Conservation (phyloP, 2,329 filamentous ascomycete species). For the Rhynchosporium graminicola region DNA sequence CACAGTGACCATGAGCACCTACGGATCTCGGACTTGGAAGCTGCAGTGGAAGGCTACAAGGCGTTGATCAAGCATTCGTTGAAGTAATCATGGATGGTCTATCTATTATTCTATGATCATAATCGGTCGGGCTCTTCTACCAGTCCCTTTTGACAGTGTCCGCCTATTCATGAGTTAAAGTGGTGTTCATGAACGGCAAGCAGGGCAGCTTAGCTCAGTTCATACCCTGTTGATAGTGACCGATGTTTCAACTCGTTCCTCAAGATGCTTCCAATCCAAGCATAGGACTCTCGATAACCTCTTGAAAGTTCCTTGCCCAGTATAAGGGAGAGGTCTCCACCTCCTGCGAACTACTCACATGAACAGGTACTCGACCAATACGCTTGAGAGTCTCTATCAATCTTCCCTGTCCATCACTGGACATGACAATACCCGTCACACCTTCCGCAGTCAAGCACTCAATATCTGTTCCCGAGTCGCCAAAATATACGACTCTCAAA, state of each 20-base stretch:
- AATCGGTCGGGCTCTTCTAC: neutral
- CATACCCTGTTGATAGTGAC: neutral
- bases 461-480: constrained; percentile 39
- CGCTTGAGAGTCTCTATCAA: constrained; percentile 29
- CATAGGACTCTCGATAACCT: constrained; percentile 29
- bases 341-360: constrained; percentile 24
- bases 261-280: constrained; percentile 3
- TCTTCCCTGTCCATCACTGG: constrained; percentile 25
- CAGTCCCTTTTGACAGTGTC: too few relatives aligned
- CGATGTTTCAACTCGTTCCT: neutral
- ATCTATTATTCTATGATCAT: neutral
- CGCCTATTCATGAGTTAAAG: too few relatives aligned
- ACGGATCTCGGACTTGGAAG: constrained; percentile 72
- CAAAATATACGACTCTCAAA: constrained; percentile 34
- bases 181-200: neutral
- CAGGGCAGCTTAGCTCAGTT: neutral
- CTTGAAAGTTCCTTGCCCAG: constrained; percentile 33
- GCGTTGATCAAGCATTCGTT: constrained; percentile 55
- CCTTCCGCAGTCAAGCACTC: constrained; percentile 35
- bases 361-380: constrained; percentile 24
- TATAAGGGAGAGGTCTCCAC: constrained; percentile 21
- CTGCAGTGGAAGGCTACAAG: constrained; percentile 78
- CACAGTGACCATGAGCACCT: constrained; percentile 83
- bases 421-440: constrained; percentile 33
- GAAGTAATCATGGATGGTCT: constrained; percentile 19